phyloP scores from a whole-genome alignment of 1,284 basidiomycete species.

The Amylostereum chailletii region DNA sequence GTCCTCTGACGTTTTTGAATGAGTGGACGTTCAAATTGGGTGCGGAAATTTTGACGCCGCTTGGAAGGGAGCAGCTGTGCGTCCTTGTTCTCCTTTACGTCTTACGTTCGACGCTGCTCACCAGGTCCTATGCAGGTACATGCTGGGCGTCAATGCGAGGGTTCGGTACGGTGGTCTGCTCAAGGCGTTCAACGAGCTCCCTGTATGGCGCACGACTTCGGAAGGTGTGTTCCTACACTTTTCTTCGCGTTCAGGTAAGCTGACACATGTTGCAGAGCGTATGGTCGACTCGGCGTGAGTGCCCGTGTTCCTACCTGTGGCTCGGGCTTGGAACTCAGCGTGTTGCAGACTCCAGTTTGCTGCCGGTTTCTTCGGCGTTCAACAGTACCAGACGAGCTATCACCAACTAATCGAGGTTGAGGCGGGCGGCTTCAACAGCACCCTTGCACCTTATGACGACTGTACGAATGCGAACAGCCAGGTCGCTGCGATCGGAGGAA shows the following conservation, averaged over 20 bases:
- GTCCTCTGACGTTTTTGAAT: constrained; percentile 43
- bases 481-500: constrained; percentile 21
- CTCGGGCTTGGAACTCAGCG: background rate
- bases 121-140: constrained; percentile 24
- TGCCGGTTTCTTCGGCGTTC: constrained; percentile 55
- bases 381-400: constrained; percentile 34
- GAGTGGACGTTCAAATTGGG: constrained; percentile 49
- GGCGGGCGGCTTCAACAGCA: constrained; percentile 42
- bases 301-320: background rate
- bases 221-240: constrained; percentile 24
- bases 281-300: constrained; percentile 51
- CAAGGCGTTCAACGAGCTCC: constrained; percentile 39
- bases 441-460: constrained; percentile 42
- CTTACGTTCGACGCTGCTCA: background rate
- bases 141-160: constrained; percentile 39
- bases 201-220: constrained; percentile 55
- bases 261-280: constrained; percentile 18
- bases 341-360: constrained; percentile 38
- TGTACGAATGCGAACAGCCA: constrained; percentile 33
- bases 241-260: no score
- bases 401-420: constrained; percentile 47
- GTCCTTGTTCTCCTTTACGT: constrained; percentile 8
- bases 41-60: constrained; percentile 48
- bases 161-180: constrained; percentile 51
- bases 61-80: constrained; percentile 45